Percentiles rank a stretch among this genome's conserved stretches.
Evolutionary conservation across 176 grass and related monocot species (phyloP).

Genomic region (Triticum monococcum): DNA sequence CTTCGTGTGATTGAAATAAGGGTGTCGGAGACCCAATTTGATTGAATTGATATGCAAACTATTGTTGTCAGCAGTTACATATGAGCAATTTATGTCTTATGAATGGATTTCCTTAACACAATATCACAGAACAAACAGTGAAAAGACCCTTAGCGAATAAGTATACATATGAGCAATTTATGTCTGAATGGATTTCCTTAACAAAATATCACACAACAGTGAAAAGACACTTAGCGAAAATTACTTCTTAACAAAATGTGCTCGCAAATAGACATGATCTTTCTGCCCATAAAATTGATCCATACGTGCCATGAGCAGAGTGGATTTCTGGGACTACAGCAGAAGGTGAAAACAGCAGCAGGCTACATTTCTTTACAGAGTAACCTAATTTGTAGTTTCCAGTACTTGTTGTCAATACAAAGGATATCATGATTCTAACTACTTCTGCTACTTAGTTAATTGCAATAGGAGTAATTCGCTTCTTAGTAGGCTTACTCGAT

Average conservation of each 20-base stretch:
- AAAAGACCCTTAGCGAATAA: background rate
- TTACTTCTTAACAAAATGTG: background rate
- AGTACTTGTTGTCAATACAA: slow-evolving; percentile 25
- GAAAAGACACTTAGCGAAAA: background rate
- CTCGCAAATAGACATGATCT: background rate
- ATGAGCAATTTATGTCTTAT: background rate
- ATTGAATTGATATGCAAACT: slow-evolving; percentile 25
- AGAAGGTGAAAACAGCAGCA: slow-evolving; percentile 12
- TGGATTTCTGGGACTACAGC: background rate
- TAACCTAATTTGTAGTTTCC: slow-evolving; percentile 11
- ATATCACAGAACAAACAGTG: background rate
- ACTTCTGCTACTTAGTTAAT: slow-evolving; percentile 48
- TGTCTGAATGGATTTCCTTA: background rate
- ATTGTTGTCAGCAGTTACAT: slow-evolving; percentile 19
- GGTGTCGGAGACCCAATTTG: slow-evolving; percentile 26
- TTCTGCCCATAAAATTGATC: slow-evolving; percentile 4
- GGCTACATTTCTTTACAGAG: slow-evolving; percentile 42
- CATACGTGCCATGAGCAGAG: background rate
- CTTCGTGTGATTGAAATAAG: slow-evolving; percentile 42
- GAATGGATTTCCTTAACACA: background rate
- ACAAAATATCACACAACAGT: background rate
- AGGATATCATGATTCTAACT: slow-evolving; percentile 33
- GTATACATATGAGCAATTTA: slow-evolving; percentile 9
- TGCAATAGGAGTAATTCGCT: slow-evolving; percentile 68
- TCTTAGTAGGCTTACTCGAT: slow-evolving; percentile 73